Evolutionary conservation across 2,329 filamentous ascomycete genomes (phyloP).

Genomic region (Myriosclerotinia curreyana): DNA sequence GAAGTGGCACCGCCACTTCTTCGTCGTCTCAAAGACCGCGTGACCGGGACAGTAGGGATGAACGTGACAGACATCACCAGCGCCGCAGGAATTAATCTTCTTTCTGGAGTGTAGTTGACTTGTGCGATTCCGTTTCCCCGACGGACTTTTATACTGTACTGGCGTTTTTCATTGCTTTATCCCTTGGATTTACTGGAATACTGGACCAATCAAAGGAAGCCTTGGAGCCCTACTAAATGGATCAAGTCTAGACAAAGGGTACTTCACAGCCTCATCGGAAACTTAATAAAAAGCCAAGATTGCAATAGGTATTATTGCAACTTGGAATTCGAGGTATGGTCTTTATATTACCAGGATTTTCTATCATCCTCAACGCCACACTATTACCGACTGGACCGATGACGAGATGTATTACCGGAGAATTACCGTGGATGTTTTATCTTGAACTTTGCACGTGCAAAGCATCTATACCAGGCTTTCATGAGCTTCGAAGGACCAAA

Average conservation of each 20-base stretch:
- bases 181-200: slow-evolving; percentile 29
- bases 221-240: slow-evolving; percentile 30
- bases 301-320: slow-evolving; percentile 27
- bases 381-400: slow-evolving; percentile 27
- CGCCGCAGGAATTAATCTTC: slow-evolving; percentile 31
- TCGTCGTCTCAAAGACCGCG: slow-evolving; percentile 29
- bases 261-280: slow-evolving; percentile 28
- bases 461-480: slow-evolving; percentile 33
- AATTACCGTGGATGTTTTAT: slow-evolving; percentile 28
- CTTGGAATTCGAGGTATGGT: slow-evolving; percentile 29
- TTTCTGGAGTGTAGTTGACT: slow-evolving; percentile 28
- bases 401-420: slow-evolving; percentile 25
- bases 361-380: slow-evolving; percentile 26
- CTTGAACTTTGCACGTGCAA: slow-evolving; percentile 29
- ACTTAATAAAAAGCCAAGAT: slow-evolving; percentile 28
- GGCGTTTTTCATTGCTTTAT: slow-evolving; percentile 35
- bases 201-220: slow-evolving; percentile 27
- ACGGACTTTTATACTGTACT: slow-evolving; percentile 32
- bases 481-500: slow-evolving; percentile 30
- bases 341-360: slow-evolving; percentile 26
- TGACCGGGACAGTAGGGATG: slow-evolving; percentile 35
- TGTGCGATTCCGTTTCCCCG: slow-evolving; percentile 23
- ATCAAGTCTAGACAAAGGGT: slow-evolving; percentile 31
- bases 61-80: slow-evolving; percentile 32
- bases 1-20: slow-evolving; percentile 32